Percentiles rank a stretch among this genome's conserved stretches.
phyloP scores from a whole-genome alignment of 306 rosid genomes.

The Fagus sylvatica region DNA sequence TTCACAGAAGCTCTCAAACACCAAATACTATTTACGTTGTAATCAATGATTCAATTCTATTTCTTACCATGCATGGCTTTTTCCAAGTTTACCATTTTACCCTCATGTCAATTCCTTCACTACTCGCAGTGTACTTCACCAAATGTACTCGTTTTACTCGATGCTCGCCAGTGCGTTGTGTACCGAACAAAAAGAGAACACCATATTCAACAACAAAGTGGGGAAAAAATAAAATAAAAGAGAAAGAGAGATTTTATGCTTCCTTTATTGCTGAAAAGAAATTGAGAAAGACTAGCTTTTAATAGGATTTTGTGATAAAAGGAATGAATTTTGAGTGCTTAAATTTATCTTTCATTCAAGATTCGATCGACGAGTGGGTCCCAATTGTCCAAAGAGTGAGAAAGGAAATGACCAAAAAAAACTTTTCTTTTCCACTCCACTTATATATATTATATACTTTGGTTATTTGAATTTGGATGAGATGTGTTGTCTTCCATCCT shows the following conservation, averaged over 20 bases:
- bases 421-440: not conserved
- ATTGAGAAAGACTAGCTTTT: not conserved
- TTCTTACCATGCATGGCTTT: too few relatives aligned
- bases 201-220: not conserved
- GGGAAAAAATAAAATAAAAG: not conserved
- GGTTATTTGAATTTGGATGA: too few relatives aligned
- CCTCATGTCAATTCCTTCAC: not conserved
- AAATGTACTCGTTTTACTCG: too few relatives aligned
- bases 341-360: not conserved
- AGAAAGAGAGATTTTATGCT: not conserved
- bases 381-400: not conserved
- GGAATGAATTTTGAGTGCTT: not conserved
- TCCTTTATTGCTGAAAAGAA: not conserved
- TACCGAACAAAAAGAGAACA: not conserved
- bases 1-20: too few relatives aligned
- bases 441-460: too few relatives aligned
- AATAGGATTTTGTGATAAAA: not conserved
- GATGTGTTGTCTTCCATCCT: too few relatives aligned
- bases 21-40: too few relatives aligned
- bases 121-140: not conserved
- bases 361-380: conserved; percentile 3
- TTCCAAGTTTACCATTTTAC: not conserved
- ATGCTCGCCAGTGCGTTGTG: not conserved
- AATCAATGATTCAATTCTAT: too few relatives aligned
- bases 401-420: not conserved